Evolutionary conservation across 345 rosid genomes (phyloP).

Genomic region (Salix dunnii): DNA sequence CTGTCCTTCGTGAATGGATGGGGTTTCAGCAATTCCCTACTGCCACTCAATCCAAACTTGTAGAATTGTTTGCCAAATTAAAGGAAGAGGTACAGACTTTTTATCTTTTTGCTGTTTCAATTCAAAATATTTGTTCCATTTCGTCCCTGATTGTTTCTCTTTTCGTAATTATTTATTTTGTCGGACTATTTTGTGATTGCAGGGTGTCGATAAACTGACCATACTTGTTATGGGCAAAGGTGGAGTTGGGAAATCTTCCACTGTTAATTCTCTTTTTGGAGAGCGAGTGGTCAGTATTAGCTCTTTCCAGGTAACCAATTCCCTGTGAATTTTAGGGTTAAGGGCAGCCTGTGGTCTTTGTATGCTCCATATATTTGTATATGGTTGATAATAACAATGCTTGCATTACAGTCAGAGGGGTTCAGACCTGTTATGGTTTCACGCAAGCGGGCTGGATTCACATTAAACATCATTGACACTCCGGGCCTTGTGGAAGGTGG

Average conservation of each 20-base stretch:
- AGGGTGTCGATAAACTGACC: constrained; percentile 66
- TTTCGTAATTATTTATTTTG: not conserved
- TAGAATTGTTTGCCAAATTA: constrained; percentile 62
- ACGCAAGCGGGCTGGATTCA: constrained; percentile 67
- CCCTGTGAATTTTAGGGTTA: not conserved
- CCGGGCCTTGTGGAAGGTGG: constrained; percentile 90
- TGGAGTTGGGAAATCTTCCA: constrained; percentile 87
- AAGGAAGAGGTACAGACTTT: constrained; percentile 58
- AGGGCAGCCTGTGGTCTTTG: not conserved
- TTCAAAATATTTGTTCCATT: not conserved
- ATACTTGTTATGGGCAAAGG: constrained; percentile 89
- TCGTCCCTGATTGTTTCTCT: not conserved
- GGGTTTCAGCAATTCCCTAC: constrained; percentile 81
- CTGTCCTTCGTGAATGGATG: constrained; percentile 57
- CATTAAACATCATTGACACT: constrained; percentile 69
- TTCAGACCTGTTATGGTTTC: constrained; percentile 75
- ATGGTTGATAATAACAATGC: not conserved
- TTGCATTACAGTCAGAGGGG: constrained; percentile 49
- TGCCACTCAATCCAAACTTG: constrained; percentile 66
- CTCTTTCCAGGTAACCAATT: constrained; percentile 59
- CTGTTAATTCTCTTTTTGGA: constrained; percentile 74
- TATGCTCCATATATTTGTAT: not conserved
- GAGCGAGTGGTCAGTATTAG: constrained; percentile 69
- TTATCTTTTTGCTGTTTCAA: not conserved
- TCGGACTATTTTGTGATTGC: constrained; percentile 10